A percentile compares a stretch with the other conserved stretches of the same genome.
Evolutionary conservation across 768 basidiomycete genomes (phyloP).

Genomic region (Pholiota molesta): DNA sequence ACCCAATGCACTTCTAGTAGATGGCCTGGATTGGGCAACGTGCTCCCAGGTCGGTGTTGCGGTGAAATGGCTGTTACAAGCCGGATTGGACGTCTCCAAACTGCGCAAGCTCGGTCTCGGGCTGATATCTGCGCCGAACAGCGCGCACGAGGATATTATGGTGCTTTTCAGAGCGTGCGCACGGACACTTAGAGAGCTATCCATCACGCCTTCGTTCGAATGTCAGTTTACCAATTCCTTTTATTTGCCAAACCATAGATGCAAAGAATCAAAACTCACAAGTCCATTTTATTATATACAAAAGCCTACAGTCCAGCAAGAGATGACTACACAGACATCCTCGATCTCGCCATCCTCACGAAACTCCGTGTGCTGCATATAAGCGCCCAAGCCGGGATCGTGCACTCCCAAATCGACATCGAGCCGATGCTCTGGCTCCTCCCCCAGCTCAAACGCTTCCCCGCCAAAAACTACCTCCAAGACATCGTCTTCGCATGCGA

Average conservation of each 20-base stretch:
- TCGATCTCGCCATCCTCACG: background rate
- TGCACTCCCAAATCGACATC: background rate
- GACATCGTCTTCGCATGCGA: background rate
- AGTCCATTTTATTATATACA: background rate
- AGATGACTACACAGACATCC: background rate
- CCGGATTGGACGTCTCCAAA: background rate
- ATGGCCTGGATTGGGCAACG: background rate
- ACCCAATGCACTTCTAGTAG: background rate
- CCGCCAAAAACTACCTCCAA: background rate
- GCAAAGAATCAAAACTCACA: too few species aligned
- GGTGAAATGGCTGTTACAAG: background rate
- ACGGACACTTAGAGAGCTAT: background rate
- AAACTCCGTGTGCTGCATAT: background rate
- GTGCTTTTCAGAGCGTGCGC: background rate
- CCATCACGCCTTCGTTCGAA: background rate
- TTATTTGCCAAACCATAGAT: background rate
- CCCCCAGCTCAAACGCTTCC: background rate
- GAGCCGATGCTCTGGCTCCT: constrained; percentile 5
- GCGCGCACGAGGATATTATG: background rate
- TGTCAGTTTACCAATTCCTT: background rate
- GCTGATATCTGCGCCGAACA: background rate
- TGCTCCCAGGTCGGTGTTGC: background rate
- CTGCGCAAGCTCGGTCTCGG: constrained; percentile 2
- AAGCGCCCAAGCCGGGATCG: constrained; percentile 1
- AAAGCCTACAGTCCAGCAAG: background rate